phyloP scores from a whole-genome alignment of 2,329 filamentous ascomycete species.

The Herpotrichia juniperi region DNA sequence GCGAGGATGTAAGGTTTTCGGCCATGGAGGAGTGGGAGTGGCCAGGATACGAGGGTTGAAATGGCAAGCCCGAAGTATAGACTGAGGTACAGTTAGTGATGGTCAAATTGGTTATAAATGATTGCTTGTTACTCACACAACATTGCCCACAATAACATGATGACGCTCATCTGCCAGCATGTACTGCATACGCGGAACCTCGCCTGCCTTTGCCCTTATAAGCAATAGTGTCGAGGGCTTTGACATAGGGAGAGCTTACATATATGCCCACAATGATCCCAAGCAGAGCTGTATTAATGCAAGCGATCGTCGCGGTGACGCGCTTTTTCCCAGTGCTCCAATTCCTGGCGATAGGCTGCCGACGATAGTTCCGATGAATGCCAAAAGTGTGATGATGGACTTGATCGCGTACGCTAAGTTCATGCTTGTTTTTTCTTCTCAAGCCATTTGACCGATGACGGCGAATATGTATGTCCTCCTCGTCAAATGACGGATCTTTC shows the following conservation, averaged over 20 bases:
- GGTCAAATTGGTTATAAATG: background rate
- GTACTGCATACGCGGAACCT: constrained; percentile 81
- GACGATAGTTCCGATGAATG: constrained; percentile 55
- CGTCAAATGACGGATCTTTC: constrained; percentile 25
- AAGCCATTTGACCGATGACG: constrained; percentile 1
- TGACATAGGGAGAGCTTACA: constrained; percentile 32
- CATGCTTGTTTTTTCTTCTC: constrained; percentile 9
- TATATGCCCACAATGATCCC: constrained; percentile 77
- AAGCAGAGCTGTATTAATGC: constrained; percentile 73
- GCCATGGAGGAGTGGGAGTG: constrained; percentile 75
- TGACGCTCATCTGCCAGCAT: constrained; percentile 73
- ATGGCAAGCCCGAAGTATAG: constrained; percentile 75
- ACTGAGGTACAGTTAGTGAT: constrained; percentile 20
- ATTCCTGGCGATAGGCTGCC: constrained; percentile 73
- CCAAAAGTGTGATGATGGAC: constrained; percentile 46
- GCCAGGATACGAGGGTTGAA: constrained; percentile 74
- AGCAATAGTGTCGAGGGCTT: constrained; percentile 13
- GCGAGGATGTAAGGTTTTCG: constrained; percentile 78
- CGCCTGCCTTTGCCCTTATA: constrained; percentile 59
- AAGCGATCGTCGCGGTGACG: constrained; percentile 71
- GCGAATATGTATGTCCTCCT: constrained; percentile 16
- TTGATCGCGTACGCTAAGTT: constrained; percentile 29
- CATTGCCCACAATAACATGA: constrained; percentile 73
- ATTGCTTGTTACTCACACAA: constrained; percentile 54
- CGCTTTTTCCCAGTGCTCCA: constrained; percentile 72